Conservation (phyloP, 169 alveolate genomes). For the Plasmodium vinckei region DNA sequence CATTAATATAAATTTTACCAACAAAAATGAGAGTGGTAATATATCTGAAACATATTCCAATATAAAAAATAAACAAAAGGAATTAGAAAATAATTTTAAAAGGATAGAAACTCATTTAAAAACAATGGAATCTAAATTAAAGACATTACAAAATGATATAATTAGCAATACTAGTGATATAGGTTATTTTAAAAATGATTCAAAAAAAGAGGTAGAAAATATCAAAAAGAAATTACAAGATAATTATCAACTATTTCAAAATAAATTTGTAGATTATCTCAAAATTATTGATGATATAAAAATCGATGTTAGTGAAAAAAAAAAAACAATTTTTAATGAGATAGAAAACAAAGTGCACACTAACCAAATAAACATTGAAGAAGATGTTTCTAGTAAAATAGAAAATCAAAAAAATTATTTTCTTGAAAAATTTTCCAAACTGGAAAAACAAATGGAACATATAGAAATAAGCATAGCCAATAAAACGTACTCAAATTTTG, state of each 20-base stretch:
- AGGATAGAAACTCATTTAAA: conserved; percentile 29
- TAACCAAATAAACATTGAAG: conserved; percentile 43
- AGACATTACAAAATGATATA: neutral
- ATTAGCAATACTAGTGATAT: conserved; percentile 14
- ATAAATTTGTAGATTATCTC: conserved; percentile 41
- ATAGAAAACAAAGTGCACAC: conserved; percentile 33
- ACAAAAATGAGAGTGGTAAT: neutral
- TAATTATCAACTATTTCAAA: conserved; percentile 47
- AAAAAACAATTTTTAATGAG: conserved; percentile 32
- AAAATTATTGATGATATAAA: conserved; percentile 46
- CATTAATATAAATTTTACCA: neutral
- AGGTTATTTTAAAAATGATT: conserved; percentile 39
- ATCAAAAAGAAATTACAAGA: conserved; percentile 59
- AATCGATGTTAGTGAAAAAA: conserved; percentile 38
- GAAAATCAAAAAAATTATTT: conserved; percentile 55
- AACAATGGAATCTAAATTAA: conserved; percentile 32
- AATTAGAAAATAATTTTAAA: conserved; percentile 21
- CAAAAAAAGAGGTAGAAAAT: conserved; percentile 57
- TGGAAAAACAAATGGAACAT: conserved; percentile 32
- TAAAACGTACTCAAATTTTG: neutral
- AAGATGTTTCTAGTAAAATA: conserved; percentile 17
- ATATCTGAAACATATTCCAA: neutral
- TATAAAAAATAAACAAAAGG: conserved; percentile 7
- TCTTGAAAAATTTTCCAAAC: conserved; percentile 25
- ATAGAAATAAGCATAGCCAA: neutral